phyloP scores from a whole-genome alignment of 352 stramenopile species.

The Elongisporangium anandrum region DNA sequence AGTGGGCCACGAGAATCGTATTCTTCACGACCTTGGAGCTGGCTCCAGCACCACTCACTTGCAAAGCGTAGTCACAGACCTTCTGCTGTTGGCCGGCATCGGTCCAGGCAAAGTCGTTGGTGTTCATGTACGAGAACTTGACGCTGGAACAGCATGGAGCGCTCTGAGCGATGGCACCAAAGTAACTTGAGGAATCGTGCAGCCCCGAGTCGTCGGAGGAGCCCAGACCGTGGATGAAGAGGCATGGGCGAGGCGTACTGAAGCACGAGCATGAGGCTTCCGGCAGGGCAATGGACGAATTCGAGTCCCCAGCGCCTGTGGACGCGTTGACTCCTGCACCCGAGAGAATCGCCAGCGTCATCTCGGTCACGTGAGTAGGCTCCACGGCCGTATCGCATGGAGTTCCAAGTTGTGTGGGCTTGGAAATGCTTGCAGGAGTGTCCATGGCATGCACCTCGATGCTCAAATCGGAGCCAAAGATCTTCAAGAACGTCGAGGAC shows the following conservation, averaged over 20 bases:
- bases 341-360: neutral
- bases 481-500: constrained; percentile 9
- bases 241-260: constrained; percentile 26
- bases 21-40: constrained; percentile 21
- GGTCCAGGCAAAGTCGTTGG: constrained; percentile 22
- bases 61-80: constrained; percentile 22
- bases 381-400: too few species aligned
- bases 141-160: constrained; percentile 42
- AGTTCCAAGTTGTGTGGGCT: constrained; percentile 3
- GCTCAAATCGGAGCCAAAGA: constrained; percentile 27
- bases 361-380: neutral
- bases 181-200: constrained; percentile 26
- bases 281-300: neutral
- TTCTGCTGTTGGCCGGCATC: constrained; percentile 31
- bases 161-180: constrained; percentile 29
- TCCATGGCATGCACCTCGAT: constrained; percentile 21
- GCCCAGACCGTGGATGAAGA: constrained; percentile 43
- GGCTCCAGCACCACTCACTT: constrained; percentile 13
- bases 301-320: neutral
- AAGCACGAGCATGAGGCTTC: constrained; percentile 20
- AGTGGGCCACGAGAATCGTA: constrained; percentile 45
- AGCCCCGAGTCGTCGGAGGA: constrained; percentile 14
- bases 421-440: constrained; percentile 11
- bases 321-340: neutral
- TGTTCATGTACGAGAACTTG: constrained; percentile 46